These are phyloP conservation scores for Geopyxis carbonaria DNA, from an alignment of 495 filamentous ascomycete genomes.

Conservation along the genomic window DNA sequence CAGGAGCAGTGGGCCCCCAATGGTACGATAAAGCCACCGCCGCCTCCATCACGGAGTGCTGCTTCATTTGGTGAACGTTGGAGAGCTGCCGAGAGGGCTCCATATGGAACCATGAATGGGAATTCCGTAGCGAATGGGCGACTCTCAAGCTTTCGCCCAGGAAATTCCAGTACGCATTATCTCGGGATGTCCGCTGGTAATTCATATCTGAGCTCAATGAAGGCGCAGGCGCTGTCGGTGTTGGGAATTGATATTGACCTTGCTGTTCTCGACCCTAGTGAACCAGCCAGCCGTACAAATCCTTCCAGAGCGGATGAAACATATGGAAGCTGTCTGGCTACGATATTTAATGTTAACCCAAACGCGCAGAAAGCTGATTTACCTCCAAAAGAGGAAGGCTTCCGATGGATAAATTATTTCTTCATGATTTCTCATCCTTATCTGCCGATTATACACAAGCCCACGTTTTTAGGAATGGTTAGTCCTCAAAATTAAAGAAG, in stretches of 20 bases:
- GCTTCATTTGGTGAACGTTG: too few species aligned
- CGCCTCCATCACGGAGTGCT: too few species aligned
- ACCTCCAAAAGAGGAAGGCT: slow-evolving; percentile 38
- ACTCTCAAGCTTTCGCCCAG: slow-evolving; percentile 34
- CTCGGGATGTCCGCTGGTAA: slow-evolving; percentile 53
- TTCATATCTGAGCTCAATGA: slow-evolving; percentile 50
- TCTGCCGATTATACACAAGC: slow-evolving; percentile 52
- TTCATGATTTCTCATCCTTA: slow-evolving; percentile 57
- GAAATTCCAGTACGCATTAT: slow-evolving; percentile 47
- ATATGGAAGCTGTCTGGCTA: slow-evolving; percentile 46
- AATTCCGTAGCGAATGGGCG: too few species aligned
- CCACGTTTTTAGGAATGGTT: slow-evolving; percentile 49
- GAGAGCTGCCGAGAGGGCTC: too few species aligned
- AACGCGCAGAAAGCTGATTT: slow-evolving; percentile 37
- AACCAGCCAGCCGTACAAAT: slow-evolving; percentile 34
- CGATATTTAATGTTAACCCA: slow-evolving; percentile 40
- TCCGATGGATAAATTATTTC: slow-evolving; percentile 52
- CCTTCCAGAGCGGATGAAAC: slow-evolving; percentile 34
- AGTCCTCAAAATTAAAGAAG: slow-evolving; percentile 8
- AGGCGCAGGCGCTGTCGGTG: slow-evolving; percentile 53
- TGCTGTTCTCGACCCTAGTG: slow-evolving; percentile 43
- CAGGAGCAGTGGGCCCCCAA: slow-evolving; percentile 4
- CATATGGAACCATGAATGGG: slow-evolving; percentile 4
- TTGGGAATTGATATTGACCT: slow-evolving; percentile 64
- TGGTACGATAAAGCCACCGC: too few species aligned